These are phyloP conservation scores for Trichoderma atrobrunneum DNA, from an alignment of 2,329 filamentous ascomycete genomes.

Conservation along the genomic window DNA sequence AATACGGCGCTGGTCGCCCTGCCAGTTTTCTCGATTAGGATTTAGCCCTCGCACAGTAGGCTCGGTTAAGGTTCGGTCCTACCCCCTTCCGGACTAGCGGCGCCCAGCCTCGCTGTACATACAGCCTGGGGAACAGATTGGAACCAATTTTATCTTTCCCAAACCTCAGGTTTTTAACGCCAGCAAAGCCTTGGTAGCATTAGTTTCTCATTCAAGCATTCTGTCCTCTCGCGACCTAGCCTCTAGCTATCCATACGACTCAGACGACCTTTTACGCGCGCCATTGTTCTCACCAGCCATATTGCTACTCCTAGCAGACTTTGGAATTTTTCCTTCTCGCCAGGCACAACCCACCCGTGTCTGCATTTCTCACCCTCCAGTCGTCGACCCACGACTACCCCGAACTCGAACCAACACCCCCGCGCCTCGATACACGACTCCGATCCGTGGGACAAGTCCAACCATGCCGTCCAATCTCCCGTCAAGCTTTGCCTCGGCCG, in stretches of 20 bases:
- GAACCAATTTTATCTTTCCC: constrained; percentile 32
- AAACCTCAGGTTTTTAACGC: constrained; percentile 36
- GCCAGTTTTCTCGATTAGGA: constrained; percentile 28
- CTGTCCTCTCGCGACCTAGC: constrained; percentile 22
- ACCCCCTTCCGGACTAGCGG: constrained; percentile 24
- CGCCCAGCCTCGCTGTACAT: constrained; percentile 18
- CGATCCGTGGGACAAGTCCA: constrained; percentile 23
- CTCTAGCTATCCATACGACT: constrained; percentile 18
- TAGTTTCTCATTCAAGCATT: constrained; percentile 21
- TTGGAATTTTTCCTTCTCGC: not conserved
- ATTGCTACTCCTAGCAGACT: constrained; percentile 11
- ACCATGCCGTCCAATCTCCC: constrained; percentile 71
- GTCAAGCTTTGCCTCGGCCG: constrained; percentile 81
- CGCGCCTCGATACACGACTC: constrained; percentile 13
- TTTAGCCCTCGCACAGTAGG: constrained; percentile 33
- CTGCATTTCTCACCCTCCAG: constrained; percentile 11
- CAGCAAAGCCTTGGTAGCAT: constrained; percentile 21
- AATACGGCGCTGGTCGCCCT: constrained; percentile 1
- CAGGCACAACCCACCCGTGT: constrained; percentile 16
- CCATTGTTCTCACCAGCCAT: not conserved
- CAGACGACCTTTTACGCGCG: constrained; percentile 9
- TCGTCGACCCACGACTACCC: constrained; percentile 12
- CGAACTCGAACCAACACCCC: constrained; percentile 16
- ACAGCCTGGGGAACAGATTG: constrained; percentile 22
- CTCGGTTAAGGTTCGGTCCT: constrained; percentile 33